Conservation (phyloP, 2,329 filamentous ascomycete genomes). For the Hypoxylon sp. region DNA sequence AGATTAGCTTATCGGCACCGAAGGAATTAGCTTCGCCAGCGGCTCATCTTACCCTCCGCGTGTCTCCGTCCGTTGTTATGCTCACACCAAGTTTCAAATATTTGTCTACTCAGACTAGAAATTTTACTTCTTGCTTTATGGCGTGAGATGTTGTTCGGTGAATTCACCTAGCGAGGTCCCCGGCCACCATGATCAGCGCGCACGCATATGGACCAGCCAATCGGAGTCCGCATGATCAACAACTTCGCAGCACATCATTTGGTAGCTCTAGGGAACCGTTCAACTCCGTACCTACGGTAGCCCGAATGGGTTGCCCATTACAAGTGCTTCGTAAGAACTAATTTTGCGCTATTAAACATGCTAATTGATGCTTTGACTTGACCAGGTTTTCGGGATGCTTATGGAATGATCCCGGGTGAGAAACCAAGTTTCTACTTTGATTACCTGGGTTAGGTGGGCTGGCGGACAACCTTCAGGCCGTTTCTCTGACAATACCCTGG, state of each 20-base stretch:
- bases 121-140: slow-evolving; percentile 7
- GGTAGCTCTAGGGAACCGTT: slow-evolving; percentile 11
- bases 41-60: neutral
- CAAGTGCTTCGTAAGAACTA: slow-evolving; percentile 1
- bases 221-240: slow-evolving; percentile 27
- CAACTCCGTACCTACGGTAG: slow-evolving; percentile 23
- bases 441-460: neutral
- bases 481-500: neutral
- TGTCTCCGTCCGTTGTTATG: neutral
- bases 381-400: neutral
- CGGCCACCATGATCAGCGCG: slow-evolving; percentile 28
- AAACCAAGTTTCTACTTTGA: neutral
- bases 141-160: slow-evolving; percentile 9
- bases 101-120: slow-evolving; percentile 5
- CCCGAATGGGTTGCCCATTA: slow-evolving; percentile 3
- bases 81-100: neutral
- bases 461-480: neutral
- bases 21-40: neutral
- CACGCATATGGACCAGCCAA: slow-evolving; percentile 22
- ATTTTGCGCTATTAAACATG: slow-evolving; percentile 1
- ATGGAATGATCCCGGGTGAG: neutral
- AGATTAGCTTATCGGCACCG: neutral
- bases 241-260: slow-evolving; percentile 8
- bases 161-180: slow-evolving; percentile 10
- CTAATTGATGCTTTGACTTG: neutral